Evolutionary conservation across 73 alveolate species (phyloP), one percentile per base, ranked within the genome.

Genomic region (Loxodes magnus): DNA sequence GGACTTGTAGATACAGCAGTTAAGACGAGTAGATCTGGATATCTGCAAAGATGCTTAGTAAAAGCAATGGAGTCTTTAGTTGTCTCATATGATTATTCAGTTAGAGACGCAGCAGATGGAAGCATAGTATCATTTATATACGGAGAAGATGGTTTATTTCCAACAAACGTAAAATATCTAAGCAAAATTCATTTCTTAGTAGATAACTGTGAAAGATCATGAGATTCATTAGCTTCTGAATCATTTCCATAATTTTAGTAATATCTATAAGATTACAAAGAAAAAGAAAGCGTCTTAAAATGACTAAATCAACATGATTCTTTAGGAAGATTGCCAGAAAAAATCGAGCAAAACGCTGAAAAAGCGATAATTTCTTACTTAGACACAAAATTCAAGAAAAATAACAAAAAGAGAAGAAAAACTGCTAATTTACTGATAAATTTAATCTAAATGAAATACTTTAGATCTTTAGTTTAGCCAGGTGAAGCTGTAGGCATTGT

Each of bases 1-100:
- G 99, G 99, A 4, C 83, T 94, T 30, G 93, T 94, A 43, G 99
- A 94, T 82, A 94, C 99, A 30, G 97, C 99, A 5, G 98, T 94
- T 42, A 94, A 94, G 69, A 94, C 99, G 14, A 58, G 93, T 49
- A 73, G 97, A 58, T 57, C 90, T 65, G 99, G 99, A 17, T 94
- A 94, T 73, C 77, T 94, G 41, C 92, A 94, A 62, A 79, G 99
- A 71, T 89, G 98, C 60, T 58, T 94, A 29, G 81, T 94, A 53
- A 94, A 94, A 60, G 93, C 85, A 56, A 57, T 94, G 34, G 99
- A 94, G 56, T 81, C 92, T 22, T 43, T 90, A 26, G 56, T 79
- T 50, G 98, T 90, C 17, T 68, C 56, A 29, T 94, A 94, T 69
- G 99, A 94, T 67, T 60, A 72, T 63, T 82, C 98, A 14, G 99